Evolutionary conservation across 2,329 filamentous ascomycete species (phyloP).

Genomic region (Claviceps maximensis): DNA sequence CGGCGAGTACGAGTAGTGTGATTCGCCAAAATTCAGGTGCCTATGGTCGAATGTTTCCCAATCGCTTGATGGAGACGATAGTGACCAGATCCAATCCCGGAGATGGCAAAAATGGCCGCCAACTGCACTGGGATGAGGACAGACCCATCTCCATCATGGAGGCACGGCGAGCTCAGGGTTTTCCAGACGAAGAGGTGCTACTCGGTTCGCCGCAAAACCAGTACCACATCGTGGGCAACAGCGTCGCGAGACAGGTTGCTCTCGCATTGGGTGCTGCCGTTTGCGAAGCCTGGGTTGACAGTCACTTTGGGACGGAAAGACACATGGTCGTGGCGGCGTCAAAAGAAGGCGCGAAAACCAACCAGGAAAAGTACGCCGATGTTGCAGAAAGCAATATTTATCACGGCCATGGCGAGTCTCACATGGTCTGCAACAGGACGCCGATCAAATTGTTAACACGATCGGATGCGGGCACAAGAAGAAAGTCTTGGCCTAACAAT

Average conservation of each 20-base stretch:
- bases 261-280: conserved; percentile 52
- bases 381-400: neutral
- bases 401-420: neutral
- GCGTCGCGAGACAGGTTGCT: conserved; percentile 56
- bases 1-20: neutral
- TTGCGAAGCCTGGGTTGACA: conserved; percentile 36
- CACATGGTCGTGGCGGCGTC: neutral
- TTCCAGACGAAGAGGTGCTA: conserved; percentile 56
- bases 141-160: conserved; percentile 54
- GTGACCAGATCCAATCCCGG: conserved; percentile 37
- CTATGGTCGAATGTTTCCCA: conserved; percentile 40
- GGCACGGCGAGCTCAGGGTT: conserved; percentile 59
- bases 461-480: neutral
- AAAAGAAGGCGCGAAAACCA: neutral
- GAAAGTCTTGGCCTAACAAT: neutral
- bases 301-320: conserved; percentile 1
- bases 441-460: neutral
- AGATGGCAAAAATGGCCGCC: conserved; percentile 41
- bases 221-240: conserved; percentile 61
- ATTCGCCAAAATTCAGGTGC: conserved; percentile 22
- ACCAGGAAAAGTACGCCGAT: neutral
- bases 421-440: neutral
- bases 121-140: conserved; percentile 53
- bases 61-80: conserved; percentile 47
- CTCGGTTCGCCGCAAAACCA: conserved; percentile 43